Base-by-base conservation (phyloP, 108 stramenopile genomes). In the Discostella pseudostelligera region DNA sequence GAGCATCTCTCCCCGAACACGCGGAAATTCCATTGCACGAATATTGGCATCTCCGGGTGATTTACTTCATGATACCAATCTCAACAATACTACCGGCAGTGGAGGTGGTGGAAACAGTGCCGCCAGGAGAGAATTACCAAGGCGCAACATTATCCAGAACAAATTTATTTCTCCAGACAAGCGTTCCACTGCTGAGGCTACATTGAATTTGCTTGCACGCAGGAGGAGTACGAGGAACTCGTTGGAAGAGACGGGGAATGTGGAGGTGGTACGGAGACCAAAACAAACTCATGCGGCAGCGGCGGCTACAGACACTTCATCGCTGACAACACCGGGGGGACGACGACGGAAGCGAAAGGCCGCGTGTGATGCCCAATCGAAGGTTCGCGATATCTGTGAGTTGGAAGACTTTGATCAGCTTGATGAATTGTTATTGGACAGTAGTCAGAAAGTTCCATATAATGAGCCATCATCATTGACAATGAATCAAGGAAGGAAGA, bases 151-250 rank as follows among this genome's bases (percentile, higher is more conserved):
- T n/a, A n/a, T 32, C 3, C 32, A 32, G 32, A 24, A 24, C 5
- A 47, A 46, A 35, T 39, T 39, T 14, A 20, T 39, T 8, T 39
- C 62, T 2, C 50, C 62, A 3, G 39, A 36, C n/a, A 51, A 51
- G 46, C 62, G 62, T 36, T 64, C 62, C 12, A 32, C 62, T 17
- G 62, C 62, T 22, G 62, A 64, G 50, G 48, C 35, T 20, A 39
- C 62, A 39, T 51, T 64, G 37, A 19, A 51, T 39, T 24, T 36
- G 21, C 22, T 64, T 24, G 62, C 62, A 22, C 48, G 62, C 36
- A 22, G 17, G 24, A 53, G 29, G 19, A 53, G 4, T 3, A 32
- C 32, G 5, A 32, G 32, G 5, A 32, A 5, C 5, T 32, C 32
- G 20, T 28, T 8, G 37, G 49, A 24, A 36, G 29, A 37, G 20